Conservation (phyloP, 73 alveolate species). For the Paramecium octaurelia region DNA sequence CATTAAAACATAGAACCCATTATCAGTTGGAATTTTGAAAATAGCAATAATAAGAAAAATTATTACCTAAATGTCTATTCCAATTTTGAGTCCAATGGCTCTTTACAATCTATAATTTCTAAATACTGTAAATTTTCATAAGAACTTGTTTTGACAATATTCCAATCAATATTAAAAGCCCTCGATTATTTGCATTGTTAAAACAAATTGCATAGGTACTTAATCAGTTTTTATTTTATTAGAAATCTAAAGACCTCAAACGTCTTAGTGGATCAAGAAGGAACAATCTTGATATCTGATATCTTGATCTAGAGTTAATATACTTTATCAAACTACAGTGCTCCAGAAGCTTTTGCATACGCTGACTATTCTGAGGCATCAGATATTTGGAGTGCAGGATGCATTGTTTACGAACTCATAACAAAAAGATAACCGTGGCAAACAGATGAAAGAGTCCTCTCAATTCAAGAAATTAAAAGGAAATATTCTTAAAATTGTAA, state of each 20-base stretch:
- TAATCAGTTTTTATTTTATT: not conserved
- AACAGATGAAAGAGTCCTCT: not conserved
- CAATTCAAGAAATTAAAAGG: not conserved
- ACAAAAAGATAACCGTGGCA: slow-evolving; percentile 56
- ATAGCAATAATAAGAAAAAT: not conserved
- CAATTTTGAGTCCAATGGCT: not conserved
- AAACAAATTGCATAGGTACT: not conserved
- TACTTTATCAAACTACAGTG: slow-evolving; percentile 66
- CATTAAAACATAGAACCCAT: not conserved
- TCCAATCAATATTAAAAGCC: not conserved
- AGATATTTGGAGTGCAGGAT: slow-evolving; percentile 94
- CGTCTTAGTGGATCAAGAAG: not conserved
- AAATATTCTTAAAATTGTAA: not conserved
- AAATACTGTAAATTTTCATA: not conserved
- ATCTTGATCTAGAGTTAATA: not conserved
- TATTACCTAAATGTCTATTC: not conserved
- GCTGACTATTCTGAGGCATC: slow-evolving; percentile 66
- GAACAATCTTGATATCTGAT: not conserved
- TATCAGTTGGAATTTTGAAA: not conserved
- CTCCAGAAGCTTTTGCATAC: slow-evolving; percentile 79
- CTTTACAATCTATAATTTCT: not conserved
- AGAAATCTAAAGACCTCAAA: not conserved
- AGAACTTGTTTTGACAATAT: not conserved
- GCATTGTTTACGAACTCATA: slow-evolving; percentile 82
- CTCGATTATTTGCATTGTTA: not conserved